Conservation (phyloP, 2,329 filamentous ascomycete genomes). For the Venturia nashicola region DNA sequence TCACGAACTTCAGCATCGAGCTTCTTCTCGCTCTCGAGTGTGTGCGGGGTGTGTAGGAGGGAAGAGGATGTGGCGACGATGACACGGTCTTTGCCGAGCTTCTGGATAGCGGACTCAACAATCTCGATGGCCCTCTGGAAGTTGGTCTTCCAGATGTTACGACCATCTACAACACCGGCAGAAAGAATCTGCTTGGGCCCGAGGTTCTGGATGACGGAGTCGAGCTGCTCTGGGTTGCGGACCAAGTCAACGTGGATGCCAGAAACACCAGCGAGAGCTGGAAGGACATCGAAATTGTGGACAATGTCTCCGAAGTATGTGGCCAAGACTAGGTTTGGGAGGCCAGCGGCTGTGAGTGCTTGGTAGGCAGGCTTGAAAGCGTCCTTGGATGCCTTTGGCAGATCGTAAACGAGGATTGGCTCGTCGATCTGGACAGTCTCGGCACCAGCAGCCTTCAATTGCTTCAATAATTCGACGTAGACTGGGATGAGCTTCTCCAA, state of each 20-base stretch:
- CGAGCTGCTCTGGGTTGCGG: conserved; percentile 95
- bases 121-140: conserved; percentile 88
- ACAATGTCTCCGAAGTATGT: conserved; percentile 99
- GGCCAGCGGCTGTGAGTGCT: conserved; percentile 68
- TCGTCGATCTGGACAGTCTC: conserved; percentile 98
- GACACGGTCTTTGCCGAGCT: conserved; percentile 94
- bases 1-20: conserved; percentile 84
- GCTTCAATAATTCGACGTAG: conserved; percentile 82
- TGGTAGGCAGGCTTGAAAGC: conserved; percentile 98
- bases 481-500: conserved; percentile 87
- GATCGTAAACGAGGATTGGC: conserved; percentile 90
- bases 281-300: conserved; percentile 90
- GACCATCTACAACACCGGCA: conserved; percentile 91
- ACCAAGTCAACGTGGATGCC: conserved; percentile 92
- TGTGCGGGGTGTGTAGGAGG: conserved; percentile 96
- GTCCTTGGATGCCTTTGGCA: conserved; percentile 79
- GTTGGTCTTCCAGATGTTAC: conserved; percentile 99
- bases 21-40: conserved; percentile 96
- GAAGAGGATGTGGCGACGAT: conserved; percentile 95
- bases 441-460: conserved; percentile 93
- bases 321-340: conserved; percentile 79
- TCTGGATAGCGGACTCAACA: conserved; percentile 81
- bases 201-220: conserved; percentile 69
- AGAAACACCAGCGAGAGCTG: conserved; percentile 59
- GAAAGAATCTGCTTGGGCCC: conserved; percentile 85